Base-by-base conservation (phyloP, 73 alveolate species). In the Breviolum minutum region DNA sequence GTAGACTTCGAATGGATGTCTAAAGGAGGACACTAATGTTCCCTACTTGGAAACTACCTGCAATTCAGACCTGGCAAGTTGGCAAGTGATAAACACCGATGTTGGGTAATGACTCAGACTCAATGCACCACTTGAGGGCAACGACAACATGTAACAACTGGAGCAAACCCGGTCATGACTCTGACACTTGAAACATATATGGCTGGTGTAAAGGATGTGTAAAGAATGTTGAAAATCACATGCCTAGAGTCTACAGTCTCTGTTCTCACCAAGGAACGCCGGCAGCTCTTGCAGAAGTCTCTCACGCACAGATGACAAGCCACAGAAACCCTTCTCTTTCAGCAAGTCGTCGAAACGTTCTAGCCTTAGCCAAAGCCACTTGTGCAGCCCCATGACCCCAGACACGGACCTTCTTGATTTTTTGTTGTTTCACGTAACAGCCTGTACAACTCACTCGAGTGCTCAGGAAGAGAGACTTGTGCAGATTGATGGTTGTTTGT, bases 221-320 rank as follows among this genome's bases (percentile, higher is more conserved):
- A 40, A 40, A 40, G 5, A 40, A 40, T 40, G 54, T 40, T 40
- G 0, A 40, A 40, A 40, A 40, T 40, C 54, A 40, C 54, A 40
- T 40, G 54, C 3, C 54, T 40, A 40, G 54, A 40, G 54, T 40
- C 54, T 40, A 40, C 54, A 40, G 54, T 0, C 54, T 40, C 54
- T 40, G 5, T 40, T 40, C 54, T 40, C 30, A 30, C 86, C 86
- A 30, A 30, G 86, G 27, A 10, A 76, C 95, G 86, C 54, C 63
- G 30, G 86, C 63, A 89, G 96, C 87, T 89, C 96, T 27, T 89
- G 87, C 86, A 89, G 87, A 24, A 89, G 87, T 14, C 96, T 79
- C 74, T 68, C 63, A 29, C 84, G 96, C 63, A 70, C 87, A 30
- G 83, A 71, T 32, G 71, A 54, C 74, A 89, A 79, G 96, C 87